Base-by-base conservation (phyloP, 2,329 filamentous ascomycete species). In the Eutypella sp. region DNA sequence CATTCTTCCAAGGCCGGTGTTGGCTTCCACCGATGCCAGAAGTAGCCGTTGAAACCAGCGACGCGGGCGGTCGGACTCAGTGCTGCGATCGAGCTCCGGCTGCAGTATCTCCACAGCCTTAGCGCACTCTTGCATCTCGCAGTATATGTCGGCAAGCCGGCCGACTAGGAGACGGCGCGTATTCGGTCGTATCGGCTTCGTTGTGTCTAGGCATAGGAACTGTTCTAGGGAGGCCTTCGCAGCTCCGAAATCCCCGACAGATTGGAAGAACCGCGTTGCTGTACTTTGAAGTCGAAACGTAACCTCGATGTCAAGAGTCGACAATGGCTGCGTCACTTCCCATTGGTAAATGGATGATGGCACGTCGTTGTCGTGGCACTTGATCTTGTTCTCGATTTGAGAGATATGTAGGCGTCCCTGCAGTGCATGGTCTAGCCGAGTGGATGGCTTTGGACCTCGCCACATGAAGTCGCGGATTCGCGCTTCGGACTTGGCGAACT, bases 381-480 rank as follows among this genome's bases (percentile, higher is more conserved):
- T 57, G 2, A 66, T 63, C 41, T 65, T 66, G 29, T 63, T 66
- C 31, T 66, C 64, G 2, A 66, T 50, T n/a, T 58, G 56, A 0
- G 64, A 64, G 1, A 67, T 63, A 19, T 66, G 64, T 4, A 66
- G 48, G 2, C 64, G 55, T n/a, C 64, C 64, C 5, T 47, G 48
- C 0, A 66, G 24, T 0, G 62, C 60, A 2, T 63, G 62, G 15
- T 66, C 62, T 5, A 54, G 52, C 5, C 58, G 53, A 0, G 56
- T 62, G 1, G 36, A 23, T 0, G 50, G 47, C 1, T 45, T 41
- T 3, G 55, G 45, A 0, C 52, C 49, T 0, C 54, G 53, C 0
- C 41, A 50, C 1, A 55, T 29, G 40, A 65, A 65, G 18, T 57
- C 55, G 1, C 45, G 49, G 1, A 66, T 58, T 0, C 52, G 41